These are phyloP conservation scores for Aspergillus homomorphus DNA, from an alignment of 495 filamentous ascomycete species.

Conservation along the genomic window DNA sequence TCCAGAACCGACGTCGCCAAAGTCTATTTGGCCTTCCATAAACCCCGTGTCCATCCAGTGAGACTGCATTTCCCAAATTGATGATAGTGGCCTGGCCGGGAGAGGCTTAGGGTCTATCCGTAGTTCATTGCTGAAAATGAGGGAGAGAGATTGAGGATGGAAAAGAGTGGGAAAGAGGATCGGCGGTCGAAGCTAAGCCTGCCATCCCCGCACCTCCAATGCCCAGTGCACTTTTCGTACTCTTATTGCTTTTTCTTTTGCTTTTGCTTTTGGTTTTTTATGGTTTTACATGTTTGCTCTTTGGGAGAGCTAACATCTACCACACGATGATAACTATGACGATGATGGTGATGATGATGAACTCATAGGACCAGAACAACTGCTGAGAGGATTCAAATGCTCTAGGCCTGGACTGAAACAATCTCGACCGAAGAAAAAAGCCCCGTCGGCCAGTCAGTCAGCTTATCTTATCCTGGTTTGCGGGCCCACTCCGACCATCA, in stretches of 20 bases:
- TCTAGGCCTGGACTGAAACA: neutral
- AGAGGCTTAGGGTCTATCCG: neutral
- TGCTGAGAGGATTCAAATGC: neutral
- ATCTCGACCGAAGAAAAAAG: neutral
- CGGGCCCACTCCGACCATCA: neutral
- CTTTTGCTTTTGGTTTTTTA: neutral
- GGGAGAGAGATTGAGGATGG: neutral
- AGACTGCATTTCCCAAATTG: neutral
- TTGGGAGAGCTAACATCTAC: neutral
- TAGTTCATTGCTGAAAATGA: neutral
- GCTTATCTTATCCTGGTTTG: neutral
- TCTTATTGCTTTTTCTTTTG: neutral
- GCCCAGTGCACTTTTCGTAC: neutral
- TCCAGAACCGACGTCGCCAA: neutral
- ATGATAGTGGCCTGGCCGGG: neutral
- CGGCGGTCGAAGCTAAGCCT: neutral
- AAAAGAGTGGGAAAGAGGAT: neutral
- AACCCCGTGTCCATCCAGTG: neutral
- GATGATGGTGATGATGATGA: neutral
- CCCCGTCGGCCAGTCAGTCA: neutral
- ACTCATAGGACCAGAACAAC: neutral
- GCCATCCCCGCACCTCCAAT: neutral
- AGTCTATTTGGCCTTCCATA: neutral
- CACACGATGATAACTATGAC: too few relatives aligned
- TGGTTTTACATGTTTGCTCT: neutral